Evolutionary conservation across 106 monocot species (phyloP).

Genomic region (Narthecium ossifragum): DNA sequence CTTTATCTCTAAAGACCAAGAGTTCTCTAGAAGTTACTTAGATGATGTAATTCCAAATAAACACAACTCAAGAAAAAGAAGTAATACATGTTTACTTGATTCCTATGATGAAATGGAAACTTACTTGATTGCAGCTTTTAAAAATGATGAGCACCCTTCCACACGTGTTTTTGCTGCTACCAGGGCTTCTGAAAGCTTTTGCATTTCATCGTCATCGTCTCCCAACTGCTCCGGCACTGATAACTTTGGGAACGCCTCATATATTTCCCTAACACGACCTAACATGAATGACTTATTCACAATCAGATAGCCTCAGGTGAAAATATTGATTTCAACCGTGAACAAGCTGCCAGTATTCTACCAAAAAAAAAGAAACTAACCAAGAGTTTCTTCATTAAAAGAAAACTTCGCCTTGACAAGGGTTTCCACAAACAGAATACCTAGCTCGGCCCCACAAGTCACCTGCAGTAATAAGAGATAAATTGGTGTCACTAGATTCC

Average conservation of each 20-base stretch:
- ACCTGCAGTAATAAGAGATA: slow-evolving; percentile 32
- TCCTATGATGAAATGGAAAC: too few relatives aligned
- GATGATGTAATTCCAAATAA: too few relatives aligned
- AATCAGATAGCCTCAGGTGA: neutral
- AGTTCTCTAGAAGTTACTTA: too few relatives aligned
- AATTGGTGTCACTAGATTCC: neutral
- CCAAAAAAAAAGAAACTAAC: slow-evolving; percentile 33
- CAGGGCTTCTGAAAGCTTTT: slow-evolving; percentile 77
- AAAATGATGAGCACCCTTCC: slow-evolving; percentile 77
- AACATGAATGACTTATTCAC: slow-evolving; percentile 16
- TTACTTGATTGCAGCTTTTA: slow-evolving; percentile 81
- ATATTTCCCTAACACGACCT: slow-evolving; percentile 73
- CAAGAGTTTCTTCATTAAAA: slow-evolving; percentile 61
- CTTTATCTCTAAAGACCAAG: too few relatives aligned
- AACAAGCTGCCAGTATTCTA: neutral
- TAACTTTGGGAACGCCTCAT: slow-evolving; percentile 70
- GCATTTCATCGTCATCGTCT: slow-evolving; percentile 62
- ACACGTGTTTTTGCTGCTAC: slow-evolving; percentile 75
- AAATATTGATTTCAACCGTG: neutral
- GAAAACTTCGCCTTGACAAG: slow-evolving; percentile 69
- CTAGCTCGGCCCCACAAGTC: slow-evolving; percentile 89
- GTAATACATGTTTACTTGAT: too few relatives aligned
- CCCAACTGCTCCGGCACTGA: slow-evolving; percentile 60
- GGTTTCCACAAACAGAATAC: slow-evolving; percentile 66
- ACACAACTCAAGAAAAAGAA: too few relatives aligned